These are phyloP conservation scores for Fusarium phyllophilum DNA, from an alignment of 2,329 filamentous ascomycete species.

Conservation along the genomic window DNA sequence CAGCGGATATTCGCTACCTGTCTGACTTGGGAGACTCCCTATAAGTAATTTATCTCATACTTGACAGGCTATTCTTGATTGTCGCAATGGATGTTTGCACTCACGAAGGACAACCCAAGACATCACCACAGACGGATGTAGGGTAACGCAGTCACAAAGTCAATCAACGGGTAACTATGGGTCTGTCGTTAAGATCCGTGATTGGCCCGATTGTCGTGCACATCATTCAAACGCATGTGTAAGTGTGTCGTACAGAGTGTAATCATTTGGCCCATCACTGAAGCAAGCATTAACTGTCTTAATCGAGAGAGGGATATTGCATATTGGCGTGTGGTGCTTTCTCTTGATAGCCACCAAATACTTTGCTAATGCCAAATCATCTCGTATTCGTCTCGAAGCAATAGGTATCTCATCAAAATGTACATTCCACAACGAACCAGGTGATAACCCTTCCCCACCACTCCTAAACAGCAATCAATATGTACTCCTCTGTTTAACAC, in stretches of 20 bases:
- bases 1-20: accelerated
- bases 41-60: accelerated
- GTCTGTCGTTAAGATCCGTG: neutral
- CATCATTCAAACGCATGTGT: neutral
- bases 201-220: neutral
- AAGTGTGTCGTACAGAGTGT: neutral
- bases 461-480: neutral
- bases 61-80: neutral
- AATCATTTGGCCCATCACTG: neutral
- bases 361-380: neutral
- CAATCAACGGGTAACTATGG: neutral
- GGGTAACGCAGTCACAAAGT: neutral
- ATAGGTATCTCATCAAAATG: neutral
- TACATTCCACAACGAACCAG: neutral
- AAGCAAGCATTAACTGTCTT: neutral
- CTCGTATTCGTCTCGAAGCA: neutral
- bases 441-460: neutral
- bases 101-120: neutral
- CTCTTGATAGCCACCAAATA: neutral
- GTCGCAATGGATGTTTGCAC: neutral
- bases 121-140: too few species aligned
- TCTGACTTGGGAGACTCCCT: neutral
- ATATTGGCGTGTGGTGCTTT: neutral
- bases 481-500: too few species aligned
- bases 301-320: too few species aligned